Percentiles rank a stretch among this genome's conserved stretches.
Evolutionary conservation across 805 yeast species (phyloP).

Genomic region (Wickerhamiella kurtzmanii): DNA sequence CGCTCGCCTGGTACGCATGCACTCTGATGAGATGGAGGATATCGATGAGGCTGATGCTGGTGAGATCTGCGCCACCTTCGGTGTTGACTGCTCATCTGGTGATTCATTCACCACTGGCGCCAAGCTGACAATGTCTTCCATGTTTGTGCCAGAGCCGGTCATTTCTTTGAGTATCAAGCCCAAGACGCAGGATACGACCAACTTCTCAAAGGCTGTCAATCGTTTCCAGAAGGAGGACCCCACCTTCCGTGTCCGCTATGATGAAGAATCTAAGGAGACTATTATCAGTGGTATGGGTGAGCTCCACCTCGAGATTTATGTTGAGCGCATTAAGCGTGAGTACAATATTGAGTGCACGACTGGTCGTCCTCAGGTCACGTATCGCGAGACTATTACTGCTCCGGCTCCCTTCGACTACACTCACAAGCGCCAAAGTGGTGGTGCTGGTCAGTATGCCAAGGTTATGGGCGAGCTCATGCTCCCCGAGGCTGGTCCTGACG

Average conservation of each 20-base stretch:
- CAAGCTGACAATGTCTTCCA: constrained; percentile 83
- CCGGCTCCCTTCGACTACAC: constrained; percentile 77
- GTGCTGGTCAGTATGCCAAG: constrained; percentile 98
- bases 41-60: constrained; percentile 92
- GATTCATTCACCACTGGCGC: constrained; percentile 89
- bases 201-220: constrained; percentile 92
- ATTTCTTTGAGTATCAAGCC: constrained; percentile 87
- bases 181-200: constrained; percentile 69
- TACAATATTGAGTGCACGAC: constrained; percentile 90
- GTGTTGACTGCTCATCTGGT: constrained; percentile 97
- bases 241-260: constrained; percentile 86
- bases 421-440: constrained; percentile 97
- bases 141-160: constrained; percentile 98
- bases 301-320: constrained; percentile 90
- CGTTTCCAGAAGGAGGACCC: constrained; percentile 99
- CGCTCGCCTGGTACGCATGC: constrained; percentile 93
- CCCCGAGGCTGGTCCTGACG: constrained; percentile 28
- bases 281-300: constrained; percentile 97
- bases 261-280: constrained; percentile 84
- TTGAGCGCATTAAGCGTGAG: constrained; percentile 96
- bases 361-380: constrained; percentile 96
- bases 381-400: constrained; percentile 77
- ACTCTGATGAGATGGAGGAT: constrained; percentile 97
- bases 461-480: constrained; percentile 75
- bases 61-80: constrained; percentile 98